Conservation (phyloP, 306 rosid genomes). For the Urtica urens region DNA sequence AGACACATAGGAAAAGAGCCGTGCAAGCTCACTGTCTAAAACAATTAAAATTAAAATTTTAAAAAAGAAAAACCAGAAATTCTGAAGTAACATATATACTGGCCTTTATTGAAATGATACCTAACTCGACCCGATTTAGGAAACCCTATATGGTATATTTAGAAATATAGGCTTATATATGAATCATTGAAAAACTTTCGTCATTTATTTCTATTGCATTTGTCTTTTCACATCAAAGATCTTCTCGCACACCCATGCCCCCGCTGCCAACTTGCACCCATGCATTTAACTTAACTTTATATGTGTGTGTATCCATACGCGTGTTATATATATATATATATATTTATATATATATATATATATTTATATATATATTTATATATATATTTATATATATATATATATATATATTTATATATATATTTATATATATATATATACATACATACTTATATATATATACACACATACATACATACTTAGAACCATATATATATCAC, state of each 20-base stretch:
- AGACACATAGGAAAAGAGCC: conserved; percentile 22
- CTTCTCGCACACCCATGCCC: background rate
- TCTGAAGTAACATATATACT: conserved; percentile 17
- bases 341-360: background rate
- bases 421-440: too few species aligned
- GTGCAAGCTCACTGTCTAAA: conserved; percentile 11
- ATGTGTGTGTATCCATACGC: background rate
- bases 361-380: background rate
- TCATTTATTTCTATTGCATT: conserved; percentile 20
- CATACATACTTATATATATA: too few species aligned
- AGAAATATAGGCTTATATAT: too few species aligned
- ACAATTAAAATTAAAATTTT: too few species aligned
- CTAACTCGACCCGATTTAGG: conserved; percentile 33
- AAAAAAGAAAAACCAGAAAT: conserved; percentile 6
- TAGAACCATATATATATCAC: too few species aligned
- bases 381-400: conserved; percentile 3
- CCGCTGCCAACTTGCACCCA: background rate
- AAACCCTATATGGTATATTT: conserved; percentile 33
- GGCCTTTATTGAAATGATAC: conserved; percentile 31
- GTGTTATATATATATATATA: background rate
- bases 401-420: background rate
- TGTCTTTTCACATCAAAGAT: background rate
- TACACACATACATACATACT: too few species aligned
- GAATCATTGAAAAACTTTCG: conserved; percentile 16
- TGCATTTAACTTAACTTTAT: background rate